phyloP scores from a whole-genome alignment of 306 rosid species.

The Astragalus glycyphyllos region DNA sequence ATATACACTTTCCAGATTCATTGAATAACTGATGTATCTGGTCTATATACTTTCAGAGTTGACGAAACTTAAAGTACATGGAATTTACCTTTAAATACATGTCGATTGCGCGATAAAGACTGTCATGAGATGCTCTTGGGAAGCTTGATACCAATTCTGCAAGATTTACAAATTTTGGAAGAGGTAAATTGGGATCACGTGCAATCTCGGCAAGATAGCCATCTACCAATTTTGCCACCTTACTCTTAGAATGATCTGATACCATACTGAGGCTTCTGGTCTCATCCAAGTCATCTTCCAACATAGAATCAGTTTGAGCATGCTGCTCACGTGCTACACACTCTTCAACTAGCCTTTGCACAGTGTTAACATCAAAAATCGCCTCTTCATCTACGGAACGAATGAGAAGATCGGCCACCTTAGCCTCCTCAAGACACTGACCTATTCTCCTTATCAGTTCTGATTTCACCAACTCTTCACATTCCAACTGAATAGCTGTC shows the following conservation, averaged over 20 bases:
- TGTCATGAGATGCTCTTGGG: slow-evolving; percentile 80
- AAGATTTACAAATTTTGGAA: slow-evolving; percentile 60
- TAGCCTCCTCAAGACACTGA: slow-evolving; percentile 77
- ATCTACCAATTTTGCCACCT: slow-evolving; percentile 82
- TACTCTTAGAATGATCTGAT: slow-evolving; percentile 61
- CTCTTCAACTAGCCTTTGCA: slow-evolving; percentile 75
- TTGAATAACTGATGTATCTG: too few relatives aligned
- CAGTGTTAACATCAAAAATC: slow-evolving; percentile 62
- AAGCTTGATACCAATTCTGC: slow-evolving; percentile 76
- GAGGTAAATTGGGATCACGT: slow-evolving; percentile 65
- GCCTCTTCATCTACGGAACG: slow-evolving; percentile 54
- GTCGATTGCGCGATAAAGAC: slow-evolving; percentile 84
- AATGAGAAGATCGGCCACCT: slow-evolving; percentile 69
- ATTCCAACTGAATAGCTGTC: slow-evolving; percentile 59
- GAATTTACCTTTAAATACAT: slow-evolving; percentile 72
- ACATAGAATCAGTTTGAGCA: slow-evolving; percentile 48
- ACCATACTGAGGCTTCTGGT: slow-evolving; percentile 56
- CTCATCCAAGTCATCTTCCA: slow-evolving; percentile 70
- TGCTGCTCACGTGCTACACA: slow-evolving; percentile 55
- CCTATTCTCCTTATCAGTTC: slow-evolving; percentile 69
- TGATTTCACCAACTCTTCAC: slow-evolving; percentile 59
- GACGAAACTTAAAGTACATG: neutral
- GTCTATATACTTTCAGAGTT: neutral
- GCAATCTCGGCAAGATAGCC: slow-evolving; percentile 80
- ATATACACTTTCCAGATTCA: too few relatives aligned